Base-by-base conservation (phyloP, 768 basidiomycete species). In the Amanita muscaria region DNA sequence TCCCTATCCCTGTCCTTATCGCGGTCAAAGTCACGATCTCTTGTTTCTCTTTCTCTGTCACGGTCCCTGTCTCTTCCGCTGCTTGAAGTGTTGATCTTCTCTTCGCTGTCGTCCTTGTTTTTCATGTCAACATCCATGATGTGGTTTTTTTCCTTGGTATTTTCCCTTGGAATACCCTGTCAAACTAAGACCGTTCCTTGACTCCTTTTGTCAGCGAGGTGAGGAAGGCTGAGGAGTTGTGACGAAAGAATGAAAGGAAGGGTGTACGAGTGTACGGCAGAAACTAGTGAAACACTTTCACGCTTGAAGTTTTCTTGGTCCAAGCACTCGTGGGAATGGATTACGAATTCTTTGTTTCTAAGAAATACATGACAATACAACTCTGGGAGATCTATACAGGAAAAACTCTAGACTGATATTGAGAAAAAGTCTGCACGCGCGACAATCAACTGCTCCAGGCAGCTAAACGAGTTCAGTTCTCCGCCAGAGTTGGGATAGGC, bases 51-150 rank as follows among this genome's bases (percentile, higher is more conserved):
- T 34, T 72, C 63, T 58, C 51, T 54, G 16, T 67, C 63, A 36
- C 69, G 57, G 27, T 73, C 72, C 47, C 70, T 57, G 34, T 70
- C 71, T 56, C 69, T 64, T 50, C 64, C 62, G 47, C 64, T 63
- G 57, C 64, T 62, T 45, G 56, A 54, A 45, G 66, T 65, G 34
- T 59, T 62, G 48, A 63, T 64, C 15, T 83, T 83, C 48, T 83
- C 82, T 35, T 83, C 82, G 6, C 68, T 63, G 50, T 86, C 80
- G 46, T 86, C 83, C 61, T 86, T 87, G 57, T 62, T 69, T 63
- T 83, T 82, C 82, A 86, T 86, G 55, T 88, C 85, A 51, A 87
- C 74, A 59, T 88, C 85, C 85, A 88, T 88, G 37, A 16, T 18
- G 43, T 40, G 15, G 12, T 19, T 36, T 50, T 24, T 44, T 44